Evolutionary conservation across 352 stramenopile genomes (phyloP), one percentile per base, ranked within the genome.

Genomic region (Phytophthora megakarya): DNA sequence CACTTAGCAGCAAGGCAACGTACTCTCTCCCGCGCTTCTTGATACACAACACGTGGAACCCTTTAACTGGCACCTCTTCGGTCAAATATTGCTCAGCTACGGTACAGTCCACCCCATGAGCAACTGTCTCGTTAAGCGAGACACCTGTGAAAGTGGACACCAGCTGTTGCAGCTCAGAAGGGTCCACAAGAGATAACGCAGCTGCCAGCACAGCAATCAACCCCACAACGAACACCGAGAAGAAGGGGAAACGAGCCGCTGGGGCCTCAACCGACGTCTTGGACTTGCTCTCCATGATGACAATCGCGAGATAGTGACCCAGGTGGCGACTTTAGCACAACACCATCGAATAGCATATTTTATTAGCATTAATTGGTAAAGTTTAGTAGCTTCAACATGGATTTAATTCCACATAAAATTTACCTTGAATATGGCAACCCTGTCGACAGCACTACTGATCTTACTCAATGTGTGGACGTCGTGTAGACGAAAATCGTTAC

Each of bases 41-140:
- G 25, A 88, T 56, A 37, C 84, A 92, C 15, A 90, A 67, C 26
- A 90, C 78, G 48, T 92, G 84, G 54, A 89, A 90, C 26, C 83
- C 83, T 55, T 84, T 82, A 40, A 92, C 80, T 1, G 79, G 78
- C 28, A 76, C 48, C 10, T 60, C 79, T 22, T 84, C 65, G 1
- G 80, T 92, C 52, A 92, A 56, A 61, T 72, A 84, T 57, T 73
- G 61, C 12, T 78, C 38, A 3, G 78, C 72, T 11, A 51, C 16
- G 1, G 18, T 23, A 43, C 81, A 90, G 49, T 88, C 65, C 8
- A 86, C 67, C 25, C 15, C 33, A 7, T 45, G 1, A 8, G 40
- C 12, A 23, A 44, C 21, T 33, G 50, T 43, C 18, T 50, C 44
- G 35, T 12, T 57, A 10, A 64, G 19, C 18, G 28, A 42, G 33